Percentiles rank a stretch among this genome's conserved stretches.
Conservation (phyloP, 2,329 filamentous ascomycete species). For the Cladosporium colombiae region DNA sequence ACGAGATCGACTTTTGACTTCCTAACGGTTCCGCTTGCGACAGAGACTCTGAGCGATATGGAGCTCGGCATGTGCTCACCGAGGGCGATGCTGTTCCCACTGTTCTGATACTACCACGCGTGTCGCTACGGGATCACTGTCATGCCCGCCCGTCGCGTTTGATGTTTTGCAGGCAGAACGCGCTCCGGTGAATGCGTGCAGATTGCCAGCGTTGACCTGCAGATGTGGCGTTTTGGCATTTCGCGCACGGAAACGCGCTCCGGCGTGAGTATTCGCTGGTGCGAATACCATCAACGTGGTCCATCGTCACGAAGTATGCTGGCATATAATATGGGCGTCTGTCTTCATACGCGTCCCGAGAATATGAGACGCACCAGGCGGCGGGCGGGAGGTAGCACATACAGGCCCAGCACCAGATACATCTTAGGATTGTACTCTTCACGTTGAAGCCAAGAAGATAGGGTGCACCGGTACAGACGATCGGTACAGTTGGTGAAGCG, state of each 20-base stretch:
- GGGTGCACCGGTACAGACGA: slow-evolving; percentile 4
- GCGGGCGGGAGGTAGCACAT: not conserved
- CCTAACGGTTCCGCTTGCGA: not conserved
- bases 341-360: not conserved
- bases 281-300: not conserved
- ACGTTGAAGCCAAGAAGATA: slow-evolving; percentile 2
- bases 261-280: not conserved
- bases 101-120: not conserved
- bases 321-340: not conserved
- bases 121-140: not conserved
- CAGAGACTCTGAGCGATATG: not conserved
- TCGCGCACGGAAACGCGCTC: not conserved
- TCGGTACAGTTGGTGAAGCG: slow-evolving; percentile 16
- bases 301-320: not conserved
- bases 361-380: not conserved
- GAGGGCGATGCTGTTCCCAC: not conserved
- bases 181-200: slow-evolving; percentile 17
- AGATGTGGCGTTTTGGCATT: not conserved
- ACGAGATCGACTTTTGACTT: not conserved
- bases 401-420: not conserved
- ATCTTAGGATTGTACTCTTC: not conserved
- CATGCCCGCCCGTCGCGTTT: not conserved
- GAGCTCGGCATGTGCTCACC: not conserved
- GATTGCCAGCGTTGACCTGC: slow-evolving; percentile 11
- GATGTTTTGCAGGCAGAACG: slow-evolving; percentile 14